phyloP scores from a whole-genome alignment of 2,329 filamentous ascomycete genomes.

The Colletotrichum caudatum region DNA sequence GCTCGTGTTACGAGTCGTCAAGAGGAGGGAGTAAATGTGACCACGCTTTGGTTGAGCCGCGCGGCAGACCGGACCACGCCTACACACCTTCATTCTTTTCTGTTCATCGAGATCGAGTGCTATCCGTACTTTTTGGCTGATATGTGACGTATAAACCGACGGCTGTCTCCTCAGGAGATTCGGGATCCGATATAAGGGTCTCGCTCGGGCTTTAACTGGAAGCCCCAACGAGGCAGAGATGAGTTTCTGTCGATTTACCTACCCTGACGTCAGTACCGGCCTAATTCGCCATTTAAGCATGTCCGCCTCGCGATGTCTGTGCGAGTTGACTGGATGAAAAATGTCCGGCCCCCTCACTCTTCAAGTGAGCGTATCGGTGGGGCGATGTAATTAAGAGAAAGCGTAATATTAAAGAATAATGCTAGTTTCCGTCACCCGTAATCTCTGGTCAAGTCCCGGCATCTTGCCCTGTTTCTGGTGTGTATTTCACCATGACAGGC shows the following conservation, averaged over 20 bases:
- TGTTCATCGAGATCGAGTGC: neutral
- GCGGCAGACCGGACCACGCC: neutral
- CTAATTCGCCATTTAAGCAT: neutral
- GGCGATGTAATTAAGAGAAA: neutral
- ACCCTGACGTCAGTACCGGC: neutral
- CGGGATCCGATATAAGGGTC: neutral
- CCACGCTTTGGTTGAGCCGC: neutral
- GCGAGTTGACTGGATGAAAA: neutral
- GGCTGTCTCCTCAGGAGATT: neutral
- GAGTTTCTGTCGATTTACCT: neutral
- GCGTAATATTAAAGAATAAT: neutral
- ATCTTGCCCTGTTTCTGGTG: neutral
- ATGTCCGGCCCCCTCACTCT: too few relatives aligned
- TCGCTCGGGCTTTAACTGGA: neutral
- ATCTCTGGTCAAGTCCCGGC: neutral
- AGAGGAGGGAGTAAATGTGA: constrained; percentile 9
- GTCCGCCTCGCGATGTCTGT: neutral
- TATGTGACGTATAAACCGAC: neutral
- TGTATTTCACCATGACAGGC: neutral
- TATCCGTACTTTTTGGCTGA: neutral
- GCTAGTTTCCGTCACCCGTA: neutral
- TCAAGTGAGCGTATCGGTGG: neutral
- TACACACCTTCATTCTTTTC: neutral
- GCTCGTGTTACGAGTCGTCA: constrained; percentile 10
- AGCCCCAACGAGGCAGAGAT: too few relatives aligned